A percentile compares a stretch with the other conserved stretches of the same genome.
Conservation (phyloP, 495 filamentous ascomycete genomes). For the Opeltia flavorubescens region DNA sequence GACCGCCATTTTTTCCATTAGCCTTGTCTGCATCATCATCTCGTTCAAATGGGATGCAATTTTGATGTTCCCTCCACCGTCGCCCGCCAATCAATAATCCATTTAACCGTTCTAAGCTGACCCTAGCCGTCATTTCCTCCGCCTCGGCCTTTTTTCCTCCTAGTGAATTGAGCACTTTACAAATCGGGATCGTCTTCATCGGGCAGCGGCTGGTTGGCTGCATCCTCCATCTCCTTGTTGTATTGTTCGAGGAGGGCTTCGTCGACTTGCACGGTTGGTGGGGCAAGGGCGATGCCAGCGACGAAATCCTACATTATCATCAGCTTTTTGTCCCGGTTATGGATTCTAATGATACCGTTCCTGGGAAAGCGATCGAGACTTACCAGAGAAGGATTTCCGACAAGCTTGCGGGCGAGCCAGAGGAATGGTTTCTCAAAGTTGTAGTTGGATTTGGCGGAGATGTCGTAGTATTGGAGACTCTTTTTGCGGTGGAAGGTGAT, state of each 20-base stretch:
- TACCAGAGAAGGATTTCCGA: conserved; percentile 84
- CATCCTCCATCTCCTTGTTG: conserved; percentile 75
- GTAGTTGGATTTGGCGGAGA: conserved; percentile 99
- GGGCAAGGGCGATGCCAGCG: conserved; percentile 84
- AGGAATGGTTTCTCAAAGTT: conserved; percentile 99
- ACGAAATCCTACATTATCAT: conserved; percentile 96
- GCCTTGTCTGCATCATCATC: no score
- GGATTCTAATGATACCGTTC: neutral
- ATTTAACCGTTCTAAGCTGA: no score
- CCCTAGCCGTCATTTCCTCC: no score
- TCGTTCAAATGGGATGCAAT: no score
- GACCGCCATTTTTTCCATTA: no score
- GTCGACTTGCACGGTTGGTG: conserved; percentile 82
- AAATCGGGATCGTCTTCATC: conserved; percentile 85
- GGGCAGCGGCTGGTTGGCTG: conserved; percentile 72
- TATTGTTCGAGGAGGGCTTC: conserved; percentile 65
- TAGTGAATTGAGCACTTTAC: no score
- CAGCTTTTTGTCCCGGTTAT: conserved; percentile 13
- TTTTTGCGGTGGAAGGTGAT: conserved; percentile 99
- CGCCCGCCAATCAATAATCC: no score
- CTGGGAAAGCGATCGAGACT: conserved; percentile 19
- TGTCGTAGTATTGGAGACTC: conserved; percentile 99
- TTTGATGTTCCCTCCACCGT: no score
- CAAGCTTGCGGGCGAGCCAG: conserved; percentile 96
- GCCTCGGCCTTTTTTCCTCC: no score